These are phyloP conservation scores for Globisporangium orthogonon DNA, from an alignment of 352 stramenopile genomes.

Conservation along the genomic window DNA sequence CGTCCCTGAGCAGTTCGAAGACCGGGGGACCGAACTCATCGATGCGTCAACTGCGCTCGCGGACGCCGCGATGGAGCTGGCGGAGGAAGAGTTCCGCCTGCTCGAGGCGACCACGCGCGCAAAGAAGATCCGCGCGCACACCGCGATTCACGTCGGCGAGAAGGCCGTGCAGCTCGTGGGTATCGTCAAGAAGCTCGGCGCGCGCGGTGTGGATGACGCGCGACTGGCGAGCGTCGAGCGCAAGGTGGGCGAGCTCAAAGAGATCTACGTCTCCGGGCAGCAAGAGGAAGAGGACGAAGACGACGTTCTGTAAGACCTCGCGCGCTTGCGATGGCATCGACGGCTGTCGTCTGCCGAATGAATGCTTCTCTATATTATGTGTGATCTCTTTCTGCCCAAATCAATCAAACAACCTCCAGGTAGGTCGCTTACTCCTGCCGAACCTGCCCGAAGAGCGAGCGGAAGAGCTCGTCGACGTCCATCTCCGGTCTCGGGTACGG, in stretches of 20 bases:
- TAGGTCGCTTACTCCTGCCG: slow-evolving; percentile 2
- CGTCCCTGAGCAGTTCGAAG: slow-evolving; percentile 76
- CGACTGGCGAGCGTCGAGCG: slow-evolving; percentile 42
- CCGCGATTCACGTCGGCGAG: slow-evolving; percentile 64
- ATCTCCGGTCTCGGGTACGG: slow-evolving; percentile 71
- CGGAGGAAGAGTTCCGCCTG: slow-evolving; percentile 69
- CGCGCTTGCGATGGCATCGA: too few relatives aligned
- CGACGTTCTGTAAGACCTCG: slow-evolving; percentile 64
- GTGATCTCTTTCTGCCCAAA: not conserved
- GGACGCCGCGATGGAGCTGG: slow-evolving; percentile 62
- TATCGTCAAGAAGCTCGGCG: slow-evolving; percentile 83
- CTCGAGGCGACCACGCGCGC: slow-evolving; percentile 59
- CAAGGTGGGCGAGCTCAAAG: slow-evolving; percentile 38
- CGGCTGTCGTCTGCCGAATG: not conserved
- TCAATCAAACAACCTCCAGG: slow-evolving; percentile 11
- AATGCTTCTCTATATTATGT: slow-evolving; percentile 11
- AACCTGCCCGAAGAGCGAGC: slow-evolving; percentile 73
- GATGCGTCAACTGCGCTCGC: slow-evolving; percentile 52
- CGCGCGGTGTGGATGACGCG: slow-evolving; percentile 39
- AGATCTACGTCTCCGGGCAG: slow-evolving; percentile 48
- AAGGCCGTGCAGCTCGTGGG: slow-evolving; percentile 68
- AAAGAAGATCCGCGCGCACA: slow-evolving; percentile 75
- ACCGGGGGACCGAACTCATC: slow-evolving; percentile 53
- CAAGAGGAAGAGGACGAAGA: slow-evolving; percentile 83
- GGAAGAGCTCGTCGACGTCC: slow-evolving; percentile 82